These are phyloP conservation scores for Trapa incisa DNA, from an alignment of 345 rosid species.

Conservation along the genomic window DNA sequence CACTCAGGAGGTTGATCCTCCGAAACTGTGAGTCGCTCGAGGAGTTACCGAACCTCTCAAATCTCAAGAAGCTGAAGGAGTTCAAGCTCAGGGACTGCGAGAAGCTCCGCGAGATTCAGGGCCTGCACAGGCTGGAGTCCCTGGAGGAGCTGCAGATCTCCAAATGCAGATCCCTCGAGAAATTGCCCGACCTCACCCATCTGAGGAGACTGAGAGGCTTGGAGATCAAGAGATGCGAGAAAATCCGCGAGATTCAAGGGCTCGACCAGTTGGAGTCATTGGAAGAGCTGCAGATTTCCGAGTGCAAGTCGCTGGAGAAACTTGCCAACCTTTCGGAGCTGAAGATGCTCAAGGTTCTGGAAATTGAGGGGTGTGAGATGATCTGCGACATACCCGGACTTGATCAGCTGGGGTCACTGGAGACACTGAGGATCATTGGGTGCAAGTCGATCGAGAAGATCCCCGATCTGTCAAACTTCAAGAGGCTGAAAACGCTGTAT, in stretches of 20 bases:
- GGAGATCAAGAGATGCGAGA: constrained; percentile 13
- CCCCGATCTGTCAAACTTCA: constrained; percentile 13
- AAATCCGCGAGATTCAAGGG: constrained; percentile 8
- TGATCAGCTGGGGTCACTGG: constrained; percentile 13
- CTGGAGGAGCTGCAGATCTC: constrained; percentile 12
- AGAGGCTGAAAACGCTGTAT: constrained; percentile 11
- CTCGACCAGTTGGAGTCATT: constrained; percentile 9
- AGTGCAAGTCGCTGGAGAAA: constrained; percentile 11
- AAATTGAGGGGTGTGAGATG: constrained; percentile 11
- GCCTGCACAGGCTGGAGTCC: constrained; percentile 11
- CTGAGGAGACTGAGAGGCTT: constrained; percentile 8
- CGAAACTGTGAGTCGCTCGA: constrained; percentile 11
- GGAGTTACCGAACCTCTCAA: constrained; percentile 13
- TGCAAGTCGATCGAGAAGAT: constrained; percentile 13
- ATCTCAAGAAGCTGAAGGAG: constrained; percentile 13
- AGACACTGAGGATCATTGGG: constrained; percentile 11
- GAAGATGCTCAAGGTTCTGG: constrained; percentile 9
- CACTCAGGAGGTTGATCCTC: constrained; percentile 8
- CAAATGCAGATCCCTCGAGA: constrained; percentile 10
- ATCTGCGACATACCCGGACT: constrained; percentile 8
- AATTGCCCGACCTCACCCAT: constrained; percentile 1
- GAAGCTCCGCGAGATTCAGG: constrained; percentile 11
- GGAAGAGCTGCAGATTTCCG: constrained; percentile 13
- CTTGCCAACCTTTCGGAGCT: constrained; percentile 1
- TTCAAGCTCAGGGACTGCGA: constrained; percentile 11